These are phyloP conservation scores for Phytophthora niederhauseri DNA, from an alignment of 352 stramenopile genomes.

Conservation along the genomic window DNA sequence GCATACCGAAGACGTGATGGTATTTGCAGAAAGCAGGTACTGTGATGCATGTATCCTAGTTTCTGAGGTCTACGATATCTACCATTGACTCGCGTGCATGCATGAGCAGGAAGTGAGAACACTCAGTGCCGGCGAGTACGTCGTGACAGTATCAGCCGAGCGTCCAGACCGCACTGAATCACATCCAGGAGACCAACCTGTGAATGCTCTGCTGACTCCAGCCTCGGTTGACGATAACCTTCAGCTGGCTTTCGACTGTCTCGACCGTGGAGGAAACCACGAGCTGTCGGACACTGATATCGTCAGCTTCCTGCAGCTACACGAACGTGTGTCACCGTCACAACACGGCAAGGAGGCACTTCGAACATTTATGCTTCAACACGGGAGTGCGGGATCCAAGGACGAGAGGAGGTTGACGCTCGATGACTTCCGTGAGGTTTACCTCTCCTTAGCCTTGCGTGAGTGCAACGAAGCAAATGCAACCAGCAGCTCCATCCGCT, in stretches of 20 bases:
- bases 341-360: slow-evolving; percentile 19
- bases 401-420: slow-evolving; percentile 31
- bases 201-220: slow-evolving; percentile 14
- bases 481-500: slow-evolving; percentile 6
- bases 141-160: slow-evolving; percentile 34
- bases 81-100: background rate
- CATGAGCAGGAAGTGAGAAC: slow-evolving; percentile 30
- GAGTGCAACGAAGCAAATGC: background rate
- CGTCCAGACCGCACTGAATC: slow-evolving; percentile 12
- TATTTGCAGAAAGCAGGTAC: slow-evolving; percentile 23
- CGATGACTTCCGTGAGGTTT: slow-evolving; percentile 51
- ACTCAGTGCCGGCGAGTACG: slow-evolving; percentile 48
- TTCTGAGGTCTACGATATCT: background rate
- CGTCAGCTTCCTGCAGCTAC: slow-evolving; percentile 28
- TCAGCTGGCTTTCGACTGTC: slow-evolving; percentile 47
- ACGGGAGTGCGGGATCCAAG: slow-evolving; percentile 22
- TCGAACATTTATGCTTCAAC: slow-evolving; percentile 28
- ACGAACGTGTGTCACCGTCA: slow-evolving; percentile 26
- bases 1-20: slow-evolving; percentile 1
- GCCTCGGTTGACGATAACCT: slow-evolving; percentile 37
- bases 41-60: background rate
- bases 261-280: slow-evolving; percentile 47
- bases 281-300: slow-evolving; percentile 39
- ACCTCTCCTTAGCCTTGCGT: slow-evolving; percentile 27
- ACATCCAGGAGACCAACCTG: slow-evolving; percentile 5